phyloP scores from a whole-genome alignment of 2,329 filamentous ascomycete genomes.

The Cadophora luteo-olivacea region DNA sequence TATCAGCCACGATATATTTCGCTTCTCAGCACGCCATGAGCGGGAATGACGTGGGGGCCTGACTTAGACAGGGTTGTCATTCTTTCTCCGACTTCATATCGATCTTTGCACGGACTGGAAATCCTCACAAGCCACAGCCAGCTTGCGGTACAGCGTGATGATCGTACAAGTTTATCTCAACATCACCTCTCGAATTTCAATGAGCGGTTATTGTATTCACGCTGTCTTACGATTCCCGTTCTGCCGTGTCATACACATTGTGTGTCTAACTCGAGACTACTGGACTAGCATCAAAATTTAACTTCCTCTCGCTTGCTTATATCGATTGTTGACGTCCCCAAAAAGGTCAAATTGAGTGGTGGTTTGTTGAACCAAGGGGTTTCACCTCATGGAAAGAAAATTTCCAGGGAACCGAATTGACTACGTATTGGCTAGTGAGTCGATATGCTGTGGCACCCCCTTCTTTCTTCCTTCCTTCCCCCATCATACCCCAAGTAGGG shows the following conservation, averaged over 20 bases:
- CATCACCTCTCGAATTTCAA: not conserved
- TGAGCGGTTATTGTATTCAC: not conserved
- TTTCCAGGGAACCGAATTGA: too few relatives aligned
- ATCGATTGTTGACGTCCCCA: not conserved
- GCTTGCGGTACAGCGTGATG: not conserved
- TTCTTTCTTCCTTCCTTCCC: too few relatives aligned
- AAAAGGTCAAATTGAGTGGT: too few relatives aligned
- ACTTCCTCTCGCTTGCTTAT: not conserved
- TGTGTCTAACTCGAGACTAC: not conserved
- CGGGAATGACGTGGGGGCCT: conserved; percentile 16
- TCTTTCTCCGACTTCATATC: conserved; percentile 13
- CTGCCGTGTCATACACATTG: not conserved
- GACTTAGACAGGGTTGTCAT: conserved; percentile 4
- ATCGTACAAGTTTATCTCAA: not conserved
- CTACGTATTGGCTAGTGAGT: too few relatives aligned
- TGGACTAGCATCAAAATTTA: not conserved
- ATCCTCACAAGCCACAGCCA: conserved; percentile 17
- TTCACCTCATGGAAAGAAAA: too few relatives aligned
- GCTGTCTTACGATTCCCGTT: not conserved
- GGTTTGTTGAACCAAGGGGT: too few relatives aligned
- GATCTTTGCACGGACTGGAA: conserved; percentile 13
- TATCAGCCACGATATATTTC: not conserved
- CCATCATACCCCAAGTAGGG: too few relatives aligned
- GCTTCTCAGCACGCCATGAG: conserved; percentile 12
- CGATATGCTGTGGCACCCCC: too few relatives aligned